phyloP scores from a whole-genome alignment of 2,329 filamentous ascomycete genomes.

The Paecilomyces variotii region DNA sequence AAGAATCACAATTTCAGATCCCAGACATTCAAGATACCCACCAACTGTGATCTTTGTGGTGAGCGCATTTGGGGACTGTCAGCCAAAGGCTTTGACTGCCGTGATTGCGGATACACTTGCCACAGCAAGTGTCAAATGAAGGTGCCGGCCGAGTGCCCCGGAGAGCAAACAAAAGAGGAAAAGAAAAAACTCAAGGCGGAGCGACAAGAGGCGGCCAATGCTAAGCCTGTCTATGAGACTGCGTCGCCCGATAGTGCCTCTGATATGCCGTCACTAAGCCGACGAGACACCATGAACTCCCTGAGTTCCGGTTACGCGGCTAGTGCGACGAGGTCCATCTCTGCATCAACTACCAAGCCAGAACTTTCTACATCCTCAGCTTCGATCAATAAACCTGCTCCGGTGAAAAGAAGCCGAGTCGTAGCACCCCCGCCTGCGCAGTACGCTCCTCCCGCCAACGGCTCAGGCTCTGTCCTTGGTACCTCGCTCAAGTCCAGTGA shows the following conservation, averaged over 20 bases:
- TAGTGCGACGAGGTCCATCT: conserved; percentile 67
- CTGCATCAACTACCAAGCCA: conserved; percentile 47
- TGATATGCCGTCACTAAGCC: conserved; percentile 60
- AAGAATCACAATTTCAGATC: conserved; percentile 97
- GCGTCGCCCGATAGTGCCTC: conserved; percentile 33
- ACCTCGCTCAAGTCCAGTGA: conserved; percentile 32
- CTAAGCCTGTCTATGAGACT: conserved; percentile 34
- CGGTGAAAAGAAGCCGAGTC: conserved; percentile 57
- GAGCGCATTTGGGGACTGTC: conserved; percentile 96
- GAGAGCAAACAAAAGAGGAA: conserved; percentile 88
- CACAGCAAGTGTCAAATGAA: conserved; percentile 99
- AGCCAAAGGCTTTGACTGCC: conserved; percentile 92
- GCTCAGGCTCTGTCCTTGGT: conserved; percentile 38
- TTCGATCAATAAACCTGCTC: conserved; percentile 20
- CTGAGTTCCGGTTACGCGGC: conserved; percentile 80
- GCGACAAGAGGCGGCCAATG: conserved; percentile 69
- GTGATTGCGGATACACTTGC: conserved; percentile 94
- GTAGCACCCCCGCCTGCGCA: conserved; percentile 79
- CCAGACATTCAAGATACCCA: conserved; percentile 99
- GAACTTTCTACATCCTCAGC: conserved; percentile 32
- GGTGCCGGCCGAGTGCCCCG: conserved; percentile 89
- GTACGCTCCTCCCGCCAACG: conserved; percentile 56
- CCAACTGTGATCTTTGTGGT: conserved; percentile 93
- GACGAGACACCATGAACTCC: conserved; percentile 84
- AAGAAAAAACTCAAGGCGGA: conserved; percentile 87